Evolutionary conservation across 805 yeast genomes (phyloP).

Genomic region (Wickerhamiella azymoides): DNA sequence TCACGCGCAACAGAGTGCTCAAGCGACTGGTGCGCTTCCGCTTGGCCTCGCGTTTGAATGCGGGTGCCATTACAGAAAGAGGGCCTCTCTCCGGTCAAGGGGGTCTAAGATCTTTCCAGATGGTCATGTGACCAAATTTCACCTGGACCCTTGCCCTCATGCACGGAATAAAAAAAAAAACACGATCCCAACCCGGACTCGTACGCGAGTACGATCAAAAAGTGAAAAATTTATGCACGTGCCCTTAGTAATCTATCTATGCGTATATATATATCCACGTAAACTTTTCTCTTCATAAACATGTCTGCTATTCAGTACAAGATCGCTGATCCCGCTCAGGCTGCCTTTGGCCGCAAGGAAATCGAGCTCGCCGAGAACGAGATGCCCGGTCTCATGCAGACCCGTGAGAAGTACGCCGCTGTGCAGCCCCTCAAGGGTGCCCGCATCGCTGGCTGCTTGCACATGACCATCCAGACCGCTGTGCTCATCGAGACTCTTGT

Average conservation of each 20-base stretch:
- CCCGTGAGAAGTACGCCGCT: conserved; percentile 81
- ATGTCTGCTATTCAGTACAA: conserved; percentile 63
- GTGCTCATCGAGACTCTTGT: conserved; percentile 93
- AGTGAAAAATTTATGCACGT: background rate
- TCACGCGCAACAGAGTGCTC: background rate
- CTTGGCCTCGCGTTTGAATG: background rate
- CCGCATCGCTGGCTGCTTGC: conserved; percentile 96
- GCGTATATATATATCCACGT: background rate
- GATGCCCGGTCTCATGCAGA: conserved; percentile 98
- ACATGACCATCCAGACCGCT: conserved; percentile 99
- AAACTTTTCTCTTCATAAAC: conserved; percentile 8
- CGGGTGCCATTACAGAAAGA: no score
- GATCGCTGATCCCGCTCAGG: conserved; percentile 94
- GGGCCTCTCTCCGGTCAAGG: no score
- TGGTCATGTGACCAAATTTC: no score
- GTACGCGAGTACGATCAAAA: no score
- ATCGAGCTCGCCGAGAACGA: conserved; percentile 97
- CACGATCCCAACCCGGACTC: no score
- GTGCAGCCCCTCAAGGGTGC: conserved; percentile 97
- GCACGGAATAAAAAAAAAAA: no score
- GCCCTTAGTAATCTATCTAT: background rate
- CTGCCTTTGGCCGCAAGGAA: conserved; percentile 99
- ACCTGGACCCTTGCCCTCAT: no score
- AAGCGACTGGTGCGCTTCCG: background rate
- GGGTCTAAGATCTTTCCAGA: no score